Base-by-base conservation (phyloP, 805 yeast species). In the Lachancea kluyveri region DNA sequence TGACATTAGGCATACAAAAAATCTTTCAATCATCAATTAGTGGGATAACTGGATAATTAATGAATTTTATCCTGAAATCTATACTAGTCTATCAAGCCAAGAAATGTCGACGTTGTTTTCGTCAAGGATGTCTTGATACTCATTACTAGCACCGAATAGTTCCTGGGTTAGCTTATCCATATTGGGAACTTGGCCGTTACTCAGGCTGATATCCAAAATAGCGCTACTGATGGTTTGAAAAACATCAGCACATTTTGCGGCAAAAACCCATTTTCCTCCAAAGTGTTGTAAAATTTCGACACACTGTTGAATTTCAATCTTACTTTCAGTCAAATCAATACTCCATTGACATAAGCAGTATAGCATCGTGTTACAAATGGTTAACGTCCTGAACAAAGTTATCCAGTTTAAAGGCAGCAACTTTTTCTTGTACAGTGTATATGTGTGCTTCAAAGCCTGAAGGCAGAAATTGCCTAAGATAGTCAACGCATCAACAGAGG, bases 321-420 rank as follows among this genome's bases (percentile, higher is more conserved):
- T 65, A 17, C 70, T 58, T 35, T 64, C 71, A 10, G 59, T 48
- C 13, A 69, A 45, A 44, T 72, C 72, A 19, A 69, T 62, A 21
- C 65, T 54, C 62, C 70, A 63, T 26, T 64, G 66, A 30, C 70
- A 64, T 12, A 71, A 39, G 41, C 75, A 70, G 41, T 61, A 67
- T 2, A 70, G 43, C 12, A 70, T 54, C 1, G 70, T 64, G 13
- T 72, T 62, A 46, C 74, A 68, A n/a, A 61, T 60, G 10, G 68
- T 63, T 18, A 71, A 37, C 16, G 71, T 63, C 31, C 72, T 55
- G 41, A 67, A 64, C 7, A 67, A 43, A 1, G 73, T 67, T 13
- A 68, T 64, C 77, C 77, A 71, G 35, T 67, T 69, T 36, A 67
- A 46, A 0, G 75, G 76, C 19, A 70, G 45, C 24, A 65, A 42